These are phyloP conservation scores for Artomyces pyxidatus DNA, from an alignment of 768 basidiomycete genomes.

Conservation along the genomic window DNA sequence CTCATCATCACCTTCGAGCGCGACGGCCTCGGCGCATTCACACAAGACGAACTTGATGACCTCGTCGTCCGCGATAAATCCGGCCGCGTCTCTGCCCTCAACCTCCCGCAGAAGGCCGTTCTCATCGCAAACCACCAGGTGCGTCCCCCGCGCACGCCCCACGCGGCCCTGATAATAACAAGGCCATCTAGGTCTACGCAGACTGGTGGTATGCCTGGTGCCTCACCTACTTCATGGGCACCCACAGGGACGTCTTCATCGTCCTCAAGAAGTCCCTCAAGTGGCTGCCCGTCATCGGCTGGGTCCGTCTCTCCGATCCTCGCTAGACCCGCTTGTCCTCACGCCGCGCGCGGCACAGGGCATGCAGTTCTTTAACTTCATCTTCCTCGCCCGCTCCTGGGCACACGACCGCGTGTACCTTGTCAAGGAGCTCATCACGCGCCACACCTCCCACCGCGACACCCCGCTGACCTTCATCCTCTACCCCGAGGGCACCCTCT, in stretches of 20 bases:
- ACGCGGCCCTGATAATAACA: background rate
- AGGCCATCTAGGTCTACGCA: constrained; percentile 48
- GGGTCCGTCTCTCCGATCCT: constrained; percentile 41
- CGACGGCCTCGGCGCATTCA: constrained; percentile 56
- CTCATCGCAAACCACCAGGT: constrained; percentile 94
- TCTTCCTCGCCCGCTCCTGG: constrained; percentile 90
- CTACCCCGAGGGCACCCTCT: constrained; percentile 95
- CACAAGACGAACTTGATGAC: constrained; percentile 46
- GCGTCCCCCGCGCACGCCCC: background rate
- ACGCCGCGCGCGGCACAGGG: constrained; percentile 34
- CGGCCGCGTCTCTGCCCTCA: constrained; percentile 53
- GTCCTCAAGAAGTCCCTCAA: constrained; percentile 88
- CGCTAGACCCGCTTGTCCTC: background rate
- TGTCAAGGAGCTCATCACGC: constrained; percentile 51
- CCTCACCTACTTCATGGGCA: constrained; percentile 59
- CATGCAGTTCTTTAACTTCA: constrained; percentile 93
- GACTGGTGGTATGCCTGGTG: constrained; percentile 90
- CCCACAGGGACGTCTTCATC: constrained; percentile 75
- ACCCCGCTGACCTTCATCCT: constrained; percentile 75
- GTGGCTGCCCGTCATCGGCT: constrained; percentile 80
- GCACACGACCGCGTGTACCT: constrained; percentile 71
- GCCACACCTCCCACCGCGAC: constrained; percentile 56
- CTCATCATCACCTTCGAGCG: constrained; percentile 68
- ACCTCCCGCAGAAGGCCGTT: constrained; percentile 72
- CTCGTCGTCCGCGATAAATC: constrained; percentile 47